phyloP scores from a whole-genome alignment of 441 rosid species.

The Aleurites moluccanus region DNA sequence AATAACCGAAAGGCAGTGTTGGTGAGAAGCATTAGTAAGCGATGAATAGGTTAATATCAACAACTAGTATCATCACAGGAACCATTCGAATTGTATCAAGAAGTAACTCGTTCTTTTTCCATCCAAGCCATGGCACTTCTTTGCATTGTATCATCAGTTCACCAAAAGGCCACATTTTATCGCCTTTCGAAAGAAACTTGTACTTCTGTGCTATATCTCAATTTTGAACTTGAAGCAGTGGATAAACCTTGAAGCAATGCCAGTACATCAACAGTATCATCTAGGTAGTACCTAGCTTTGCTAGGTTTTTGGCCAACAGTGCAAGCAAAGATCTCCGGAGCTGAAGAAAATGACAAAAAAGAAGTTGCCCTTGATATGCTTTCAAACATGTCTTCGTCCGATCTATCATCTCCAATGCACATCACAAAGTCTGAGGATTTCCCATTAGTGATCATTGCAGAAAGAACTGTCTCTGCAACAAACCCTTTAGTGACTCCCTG shows the following conservation, averaged over 20 bases:
- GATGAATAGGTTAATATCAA: too few species aligned
- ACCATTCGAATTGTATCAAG: not conserved
- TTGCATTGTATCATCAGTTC: not conserved
- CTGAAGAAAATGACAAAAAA: constrained; percentile 25
- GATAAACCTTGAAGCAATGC: constrained; percentile 37
- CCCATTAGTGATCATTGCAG: constrained; percentile 30
- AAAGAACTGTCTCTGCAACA: constrained; percentile 46
- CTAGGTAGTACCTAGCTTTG: constrained; percentile 58
- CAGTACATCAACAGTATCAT: constrained; percentile 39
- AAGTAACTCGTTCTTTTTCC: constrained; percentile 10
- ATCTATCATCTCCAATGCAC: constrained; percentile 62
- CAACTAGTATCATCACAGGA: constrained; percentile 16
- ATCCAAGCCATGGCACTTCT: not conserved
- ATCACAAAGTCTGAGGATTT: constrained; percentile 50
- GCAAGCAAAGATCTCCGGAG: constrained; percentile 52
- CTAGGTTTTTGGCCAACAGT: constrained; percentile 59
- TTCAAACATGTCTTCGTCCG: constrained; percentile 67
- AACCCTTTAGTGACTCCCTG: constrained; percentile 59
- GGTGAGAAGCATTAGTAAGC: constrained; percentile 11
- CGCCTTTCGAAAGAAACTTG: constrained; percentile 28
- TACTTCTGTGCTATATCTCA: constrained; percentile 18
- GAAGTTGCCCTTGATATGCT: constrained; percentile 37
- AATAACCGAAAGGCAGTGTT: not conserved
- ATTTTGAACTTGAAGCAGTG: constrained; percentile 25
- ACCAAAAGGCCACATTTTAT: not conserved